Base-by-base conservation (phyloP, 805 yeast genomes). In the Candida ipomoeae region DNA sequence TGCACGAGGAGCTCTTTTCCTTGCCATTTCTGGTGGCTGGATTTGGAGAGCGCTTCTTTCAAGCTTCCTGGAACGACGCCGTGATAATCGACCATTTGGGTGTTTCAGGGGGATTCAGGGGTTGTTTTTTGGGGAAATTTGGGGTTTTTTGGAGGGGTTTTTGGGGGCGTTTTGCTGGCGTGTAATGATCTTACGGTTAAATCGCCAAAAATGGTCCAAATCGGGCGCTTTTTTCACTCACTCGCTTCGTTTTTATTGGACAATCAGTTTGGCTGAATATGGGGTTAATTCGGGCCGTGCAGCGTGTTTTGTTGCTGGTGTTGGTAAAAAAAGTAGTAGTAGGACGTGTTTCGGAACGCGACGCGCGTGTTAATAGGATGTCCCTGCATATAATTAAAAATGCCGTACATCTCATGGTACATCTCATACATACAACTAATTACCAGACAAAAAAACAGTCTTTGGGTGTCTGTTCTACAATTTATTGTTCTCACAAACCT, bases 1-100 rank as follows among this genome's bases (percentile, higher is more conserved):
- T 69, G 74, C 21, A 67, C 68, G 15, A 57, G 60, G 38, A 70
- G 61, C 6, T 71, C 71, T 50, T 63, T 65, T 15, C 64, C 65
- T 15, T 55, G 56, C 58, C 60, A 63, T 46, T 50, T 49, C 31
- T 58, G 57, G 49, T 54, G 49, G 6, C 58, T 60, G 40, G 55
- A 48, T 26, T 53, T 53, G 8, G 66, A 62, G 36, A 65, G 64
- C 14, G 60, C 55, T 40, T 62, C 63, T 43, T 58, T 61, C 44
- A 65, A 54, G 13, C 61, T 56, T n/a, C 67, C 68, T 10, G 62
- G 61, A 7, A 58, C 46, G 17, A 64, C 58, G 17, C 63, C 66
- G 54, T 56, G 54, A 3, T 53, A 53, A 43, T 55, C 60, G 13
- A 59, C 34, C 61, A 56, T 57, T 23, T 26, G 29, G 29, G 29